Evolutionary conservation across 305 asterid genomes (phyloP).

Genomic region (Rubia occidens): DNA sequence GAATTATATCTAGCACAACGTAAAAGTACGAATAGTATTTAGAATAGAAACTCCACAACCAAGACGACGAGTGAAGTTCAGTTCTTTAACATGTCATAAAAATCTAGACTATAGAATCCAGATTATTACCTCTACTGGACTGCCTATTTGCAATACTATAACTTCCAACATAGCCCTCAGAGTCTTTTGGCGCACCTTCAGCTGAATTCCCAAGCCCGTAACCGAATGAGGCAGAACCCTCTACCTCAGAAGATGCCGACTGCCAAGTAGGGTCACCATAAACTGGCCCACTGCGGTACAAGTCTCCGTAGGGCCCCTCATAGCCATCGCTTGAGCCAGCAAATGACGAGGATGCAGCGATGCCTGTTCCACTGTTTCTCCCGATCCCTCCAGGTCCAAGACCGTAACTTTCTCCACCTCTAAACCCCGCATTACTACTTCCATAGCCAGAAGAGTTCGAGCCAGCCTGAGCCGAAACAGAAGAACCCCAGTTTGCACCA

Average conservation of each 20-base stretch:
- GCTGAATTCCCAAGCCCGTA: slow-evolving; percentile 59
- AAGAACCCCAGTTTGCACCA: slow-evolving; percentile 59
- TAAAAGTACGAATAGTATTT: background rate
- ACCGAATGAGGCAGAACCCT: slow-evolving; percentile 54
- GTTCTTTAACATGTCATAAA: background rate
- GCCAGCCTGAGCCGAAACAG: slow-evolving; percentile 42
- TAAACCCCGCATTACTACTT: slow-evolving; percentile 42
- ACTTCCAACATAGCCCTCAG: slow-evolving; percentile 64
- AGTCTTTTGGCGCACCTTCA: slow-evolving; percentile 48
- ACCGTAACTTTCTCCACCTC: slow-evolving; percentile 61
- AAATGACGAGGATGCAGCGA: slow-evolving; percentile 43
- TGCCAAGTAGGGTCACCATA: slow-evolving; percentile 82
- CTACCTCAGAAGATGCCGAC: slow-evolving; percentile 52
- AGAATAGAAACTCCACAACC: background rate
- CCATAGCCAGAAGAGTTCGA: slow-evolving; percentile 45
- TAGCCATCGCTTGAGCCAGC: slow-evolving; percentile 46
- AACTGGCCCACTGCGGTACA: slow-evolving; percentile 55
- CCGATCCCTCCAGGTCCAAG: slow-evolving; percentile 68
- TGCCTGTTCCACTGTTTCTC: slow-evolving; percentile 43
- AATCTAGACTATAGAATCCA: slow-evolving; percentile 16
- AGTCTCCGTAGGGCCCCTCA: slow-evolving; percentile 64
- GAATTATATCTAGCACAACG: background rate
- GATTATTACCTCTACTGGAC: slow-evolving; percentile 62
- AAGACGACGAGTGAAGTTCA: background rate
- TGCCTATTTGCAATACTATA: slow-evolving; percentile 73